These are phyloP conservation scores for Dujonia santamariae DNA, from an alignment of 1,139 yeast species.

Conservation along the genomic window DNA sequence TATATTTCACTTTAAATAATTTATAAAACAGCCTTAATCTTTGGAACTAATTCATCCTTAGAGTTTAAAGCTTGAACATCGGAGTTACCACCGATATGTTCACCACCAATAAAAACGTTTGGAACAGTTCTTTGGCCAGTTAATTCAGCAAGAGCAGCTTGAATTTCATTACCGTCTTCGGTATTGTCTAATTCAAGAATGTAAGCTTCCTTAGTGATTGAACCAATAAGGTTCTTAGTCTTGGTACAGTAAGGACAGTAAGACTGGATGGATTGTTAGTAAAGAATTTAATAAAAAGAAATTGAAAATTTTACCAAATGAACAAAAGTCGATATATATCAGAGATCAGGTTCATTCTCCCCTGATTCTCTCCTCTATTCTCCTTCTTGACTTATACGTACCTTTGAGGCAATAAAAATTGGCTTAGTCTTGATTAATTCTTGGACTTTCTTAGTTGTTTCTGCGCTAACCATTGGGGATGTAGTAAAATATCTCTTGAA, in stretches of 20 bases:
- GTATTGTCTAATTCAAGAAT: constrained; percentile 62
- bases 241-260: constrained; percentile 73
- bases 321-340: neutral
- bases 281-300: constrained; percentile 5
- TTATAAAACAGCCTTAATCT: constrained; percentile 41
- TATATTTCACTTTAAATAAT: neutral
- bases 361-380: neutral
- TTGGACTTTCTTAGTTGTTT: constrained; percentile 56
- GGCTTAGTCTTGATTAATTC: constrained; percentile 62
- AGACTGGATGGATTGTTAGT: constrained; percentile 22
- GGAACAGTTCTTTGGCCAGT: constrained; percentile 96
- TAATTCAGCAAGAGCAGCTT: constrained; percentile 68
- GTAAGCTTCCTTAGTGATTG: constrained; percentile 52
- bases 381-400: constrained; percentile 17
- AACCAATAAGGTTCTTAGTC: constrained; percentile 55
- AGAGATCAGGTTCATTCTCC: neutral
- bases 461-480: constrained; percentile 41
- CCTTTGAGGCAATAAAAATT: constrained; percentile 83
- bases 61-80: constrained; percentile 66
- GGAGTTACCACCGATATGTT: constrained; percentile 94
- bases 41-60: constrained; percentile 29
- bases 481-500: constrained; percentile 11
- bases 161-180: constrained; percentile 52
- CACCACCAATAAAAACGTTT: constrained; percentile 81
- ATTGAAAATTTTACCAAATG: neutral